Evolutionary conservation across 2,329 filamentous ascomycete genomes (phyloP).

Genomic region (Rosellinia necatrix): DNA sequence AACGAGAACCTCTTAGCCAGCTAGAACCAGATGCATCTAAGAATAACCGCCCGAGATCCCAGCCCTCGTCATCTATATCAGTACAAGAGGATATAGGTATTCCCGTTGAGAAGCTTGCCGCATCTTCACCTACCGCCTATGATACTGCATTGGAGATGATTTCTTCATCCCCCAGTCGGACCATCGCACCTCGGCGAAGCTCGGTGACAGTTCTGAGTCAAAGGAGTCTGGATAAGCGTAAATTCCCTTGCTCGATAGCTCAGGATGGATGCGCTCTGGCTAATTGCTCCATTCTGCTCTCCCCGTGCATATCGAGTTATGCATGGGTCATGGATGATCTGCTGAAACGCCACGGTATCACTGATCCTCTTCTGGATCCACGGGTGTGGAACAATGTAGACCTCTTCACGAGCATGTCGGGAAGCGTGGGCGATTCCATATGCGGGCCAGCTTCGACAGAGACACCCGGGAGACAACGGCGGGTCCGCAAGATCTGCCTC

Average conservation of each 20-base stretch:
- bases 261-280: conserved; percentile 46
- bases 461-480: conserved; percentile 1
- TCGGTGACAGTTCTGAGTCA: not conserved
- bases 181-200: not conserved
- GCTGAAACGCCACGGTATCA: conserved; percentile 49
- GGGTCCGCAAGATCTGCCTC: conserved; percentile 43
- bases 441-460: not conserved
- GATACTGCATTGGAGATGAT: conserved; percentile 22
- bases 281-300: conserved; percentile 46
- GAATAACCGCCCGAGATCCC: not conserved
- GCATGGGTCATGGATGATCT: conserved; percentile 46
- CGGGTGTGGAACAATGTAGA: conserved; percentile 41
- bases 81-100: not conserved
- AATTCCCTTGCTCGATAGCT: conserved; percentile 40
- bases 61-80: not conserved
- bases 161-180: conserved; percentile 13
- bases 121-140: conserved; percentile 15
- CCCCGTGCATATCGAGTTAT: conserved; percentile 46
- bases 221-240: not conserved
- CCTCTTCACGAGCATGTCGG: not conserved
- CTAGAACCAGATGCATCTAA: conserved; percentile 19
- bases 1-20: conserved; percentile 24
- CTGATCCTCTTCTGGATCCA: conserved; percentile 42
- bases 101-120: not conserved
- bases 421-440: not conserved